Evolutionary conservation across 2,329 filamentous ascomycete species (phyloP).

Genomic region (Intubia oerlemansii): DNA sequence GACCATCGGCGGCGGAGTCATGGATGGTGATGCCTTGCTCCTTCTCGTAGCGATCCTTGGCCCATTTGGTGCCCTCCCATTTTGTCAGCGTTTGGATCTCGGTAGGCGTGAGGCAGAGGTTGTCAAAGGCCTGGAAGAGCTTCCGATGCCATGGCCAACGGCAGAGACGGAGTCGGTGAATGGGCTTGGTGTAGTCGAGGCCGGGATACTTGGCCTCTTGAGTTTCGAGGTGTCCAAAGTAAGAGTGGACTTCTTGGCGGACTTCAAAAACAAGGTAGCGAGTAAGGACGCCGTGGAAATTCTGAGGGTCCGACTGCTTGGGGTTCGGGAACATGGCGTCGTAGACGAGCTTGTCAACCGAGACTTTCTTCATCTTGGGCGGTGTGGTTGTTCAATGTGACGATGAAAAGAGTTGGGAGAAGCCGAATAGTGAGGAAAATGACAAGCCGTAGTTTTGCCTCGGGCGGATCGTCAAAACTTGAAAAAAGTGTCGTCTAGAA

Average conservation of each 20-base stretch:
- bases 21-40: conserved; percentile 49
- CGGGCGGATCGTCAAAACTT: too few relatives aligned
- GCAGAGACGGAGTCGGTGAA: conserved; percentile 56
- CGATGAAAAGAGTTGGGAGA: background rate
- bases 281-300: conserved; percentile 48
- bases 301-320: conserved; percentile 44
- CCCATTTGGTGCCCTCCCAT: conserved; percentile 72
- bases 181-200: conserved; percentile 53
- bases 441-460: too few relatives aligned
- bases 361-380: conserved; percentile 45
- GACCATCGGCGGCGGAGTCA: conserved; percentile 51
- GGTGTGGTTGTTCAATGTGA: too few relatives aligned
- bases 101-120: conserved; percentile 40
- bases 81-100: conserved; percentile 56
- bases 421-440: background rate
- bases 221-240: conserved; percentile 61
- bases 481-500: too few relatives aligned
- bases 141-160: conserved; percentile 58
- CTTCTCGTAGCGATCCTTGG: conserved; percentile 57
- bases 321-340: conserved; percentile 51
- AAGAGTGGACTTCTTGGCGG: conserved; percentile 55
- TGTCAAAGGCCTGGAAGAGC: conserved; percentile 57
- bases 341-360: conserved; percentile 53
- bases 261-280: conserved; percentile 57
- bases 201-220: conserved; percentile 66